Base-by-base conservation (phyloP, 1,284 basidiomycete genomes). In the Athelia sp. region DNA sequence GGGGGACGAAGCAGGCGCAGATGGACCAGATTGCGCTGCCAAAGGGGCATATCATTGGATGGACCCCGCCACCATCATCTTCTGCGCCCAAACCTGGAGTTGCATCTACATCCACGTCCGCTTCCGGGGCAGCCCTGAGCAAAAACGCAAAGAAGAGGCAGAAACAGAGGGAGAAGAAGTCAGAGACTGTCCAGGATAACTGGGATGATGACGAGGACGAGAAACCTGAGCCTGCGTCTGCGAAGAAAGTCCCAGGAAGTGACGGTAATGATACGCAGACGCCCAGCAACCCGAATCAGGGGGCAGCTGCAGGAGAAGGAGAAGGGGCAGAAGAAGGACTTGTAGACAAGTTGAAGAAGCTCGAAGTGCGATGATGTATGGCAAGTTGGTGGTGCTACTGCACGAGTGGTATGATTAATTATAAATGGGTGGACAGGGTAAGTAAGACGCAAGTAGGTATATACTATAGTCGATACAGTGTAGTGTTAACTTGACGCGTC, bases 1-100 rank as follows among this genome's bases (percentile, higher is more conserved):
- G 92, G 43, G 82, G 88, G 19, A 76, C 82, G 43, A 81, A 83
- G 32, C 88, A 92, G 64, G 71, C 78, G 44, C 82, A 86, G 58
- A 77, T 83, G 67, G 90, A 93, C 51, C 63, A 73, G 22, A 75
- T 66, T 55, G 54, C 72, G 4, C 67, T 87, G 2, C 84, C 85
- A 17, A 90, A 87, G 62, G 87, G 87, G 13, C 84, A 87, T 57
- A 82, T 92, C 57, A 72, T 84, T 47, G 90, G 88, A 34, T 91
- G 88, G 88, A 68, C 75, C 2, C 78, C 87, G n/a, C 84, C 84
- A 6, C 64, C 76, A 6, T 62, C 75, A 17, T 65, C 72, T 35
- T 60, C 66, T 24, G 22, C 18, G 21, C 43, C 21, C 9, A n/a
- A n/a, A 22, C 10, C 21, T 44, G 19, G 10, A 44, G 8, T 8